Evolutionary conservation across 176 grass and related monocot species (phyloP).

Genomic region (Musa beccarii): DNA sequence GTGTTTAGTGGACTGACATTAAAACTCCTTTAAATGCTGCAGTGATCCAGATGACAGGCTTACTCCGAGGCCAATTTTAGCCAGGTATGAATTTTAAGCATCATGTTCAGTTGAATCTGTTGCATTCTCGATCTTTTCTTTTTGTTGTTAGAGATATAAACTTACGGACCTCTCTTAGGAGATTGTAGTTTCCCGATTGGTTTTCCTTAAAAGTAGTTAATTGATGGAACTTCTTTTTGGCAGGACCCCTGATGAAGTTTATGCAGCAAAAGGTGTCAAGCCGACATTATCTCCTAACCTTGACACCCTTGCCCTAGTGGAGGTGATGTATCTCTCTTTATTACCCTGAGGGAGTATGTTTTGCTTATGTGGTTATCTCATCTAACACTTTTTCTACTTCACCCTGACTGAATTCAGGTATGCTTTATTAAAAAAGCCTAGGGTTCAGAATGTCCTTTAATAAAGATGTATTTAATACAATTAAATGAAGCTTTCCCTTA

Average conservation of each 20-base stretch:
- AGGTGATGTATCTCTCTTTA: conserved; percentile 35
- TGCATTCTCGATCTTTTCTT: conserved; percentile 1
- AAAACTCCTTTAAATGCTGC: conserved; percentile 25
- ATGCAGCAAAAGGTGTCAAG: conserved; percentile 86
- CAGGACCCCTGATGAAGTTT: conserved; percentile 88
- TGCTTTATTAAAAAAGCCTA: not conserved
- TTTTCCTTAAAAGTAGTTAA: not conserved
- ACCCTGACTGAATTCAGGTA: not conserved
- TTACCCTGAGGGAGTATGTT: not conserved
- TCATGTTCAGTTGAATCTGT: not conserved
- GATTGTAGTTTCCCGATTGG: conserved; percentile 11
- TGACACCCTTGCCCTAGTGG: conserved; percentile 68
- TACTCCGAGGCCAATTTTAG: conserved; percentile 73
- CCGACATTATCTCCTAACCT: conserved; percentile 82
- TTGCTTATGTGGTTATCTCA: not conserved
- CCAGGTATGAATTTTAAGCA: conserved; percentile 40
- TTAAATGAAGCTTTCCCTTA: not conserved
- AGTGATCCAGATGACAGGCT: conserved; percentile 81
- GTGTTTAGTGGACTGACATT: conserved; percentile 13
- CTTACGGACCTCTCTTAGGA: not conserved
- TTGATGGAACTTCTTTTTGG: not conserved
- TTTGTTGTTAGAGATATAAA: conserved; percentile 15
- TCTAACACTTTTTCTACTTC: not conserved
- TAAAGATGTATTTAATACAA: not conserved
- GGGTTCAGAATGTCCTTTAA: not conserved